Evolutionary conservation across 2,329 filamentous ascomycete genomes (phyloP).

Genomic region (Monilinia laxa): DNA sequence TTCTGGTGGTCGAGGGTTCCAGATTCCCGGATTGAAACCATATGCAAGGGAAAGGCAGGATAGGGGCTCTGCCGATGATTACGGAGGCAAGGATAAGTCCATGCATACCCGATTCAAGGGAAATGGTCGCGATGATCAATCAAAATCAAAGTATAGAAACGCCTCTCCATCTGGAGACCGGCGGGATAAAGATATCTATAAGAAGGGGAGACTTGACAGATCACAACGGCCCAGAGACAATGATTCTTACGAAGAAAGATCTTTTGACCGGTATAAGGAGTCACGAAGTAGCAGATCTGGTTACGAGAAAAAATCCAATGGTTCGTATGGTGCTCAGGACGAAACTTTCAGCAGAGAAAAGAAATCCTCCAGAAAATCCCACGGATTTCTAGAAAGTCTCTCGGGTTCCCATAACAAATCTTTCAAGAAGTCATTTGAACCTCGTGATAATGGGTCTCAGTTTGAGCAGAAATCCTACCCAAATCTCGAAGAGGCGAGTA

Average conservation of each 20-base stretch:
- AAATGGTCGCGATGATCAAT: neutral
- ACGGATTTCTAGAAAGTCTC: neutral
- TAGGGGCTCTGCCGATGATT: neutral
- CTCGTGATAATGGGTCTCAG: neutral
- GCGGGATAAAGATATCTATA: neutral
- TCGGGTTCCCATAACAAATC: neutral
- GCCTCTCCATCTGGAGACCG: neutral
- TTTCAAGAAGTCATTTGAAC: neutral
- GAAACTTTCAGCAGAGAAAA: neutral
- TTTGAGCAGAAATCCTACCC: neutral
- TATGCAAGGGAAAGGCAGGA: neutral
- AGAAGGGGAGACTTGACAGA: neutral
- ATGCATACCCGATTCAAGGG: neutral
- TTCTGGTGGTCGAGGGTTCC: slow-evolving; percentile 9
- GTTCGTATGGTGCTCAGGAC: neutral
- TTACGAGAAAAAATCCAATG: slow-evolving; percentile 7
- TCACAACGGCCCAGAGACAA: neutral
- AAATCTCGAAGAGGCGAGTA: neutral
- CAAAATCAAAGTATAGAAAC: neutral
- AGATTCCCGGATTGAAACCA: neutral
- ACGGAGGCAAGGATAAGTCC: neutral
- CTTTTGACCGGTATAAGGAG: slow-evolving; percentile 1
- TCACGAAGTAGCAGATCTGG: neutral
- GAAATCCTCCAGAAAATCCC: neutral
- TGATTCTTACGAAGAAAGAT: neutral